These are phyloP conservation scores for Laburnicola sp. DNA, from an alignment of 2,329 filamentous ascomycete genomes.

Conservation along the genomic window DNA sequence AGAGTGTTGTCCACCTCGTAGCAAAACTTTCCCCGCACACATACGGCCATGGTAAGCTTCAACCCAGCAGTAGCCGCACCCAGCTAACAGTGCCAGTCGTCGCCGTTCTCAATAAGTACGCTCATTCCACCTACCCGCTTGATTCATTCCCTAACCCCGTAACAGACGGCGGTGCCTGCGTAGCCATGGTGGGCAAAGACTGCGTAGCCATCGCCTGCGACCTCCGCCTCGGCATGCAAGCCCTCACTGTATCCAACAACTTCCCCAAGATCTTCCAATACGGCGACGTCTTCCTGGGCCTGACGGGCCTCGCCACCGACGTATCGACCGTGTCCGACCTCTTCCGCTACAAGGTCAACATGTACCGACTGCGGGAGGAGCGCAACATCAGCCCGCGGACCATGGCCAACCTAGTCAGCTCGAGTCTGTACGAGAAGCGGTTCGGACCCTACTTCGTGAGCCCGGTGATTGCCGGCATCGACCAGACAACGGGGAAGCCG, in stretches of 20 bases:
- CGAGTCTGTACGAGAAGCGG: constrained; percentile 85
- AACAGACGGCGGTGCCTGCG: constrained; percentile 85
- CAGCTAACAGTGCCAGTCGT: constrained; percentile 63
- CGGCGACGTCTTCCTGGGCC: constrained; percentile 90
- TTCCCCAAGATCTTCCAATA: constrained; percentile 99
- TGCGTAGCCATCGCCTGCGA: constrained; percentile 99
- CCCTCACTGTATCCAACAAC: constrained; percentile 98
- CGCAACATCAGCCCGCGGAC: constrained; percentile 92
- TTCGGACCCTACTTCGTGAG: constrained; percentile 97
- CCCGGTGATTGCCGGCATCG: constrained; percentile 91
- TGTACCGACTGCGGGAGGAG: constrained; percentile 98
- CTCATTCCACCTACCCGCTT: constrained; percentile 9
- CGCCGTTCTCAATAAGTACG: constrained; percentile 93
- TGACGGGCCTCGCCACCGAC: constrained; percentile 95
- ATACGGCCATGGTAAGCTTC: constrained; percentile 46
- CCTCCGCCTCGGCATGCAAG: constrained; percentile 93
- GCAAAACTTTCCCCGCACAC: constrained; percentile 10
- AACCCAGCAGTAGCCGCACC: constrained; percentile 8
- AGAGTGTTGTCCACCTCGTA: not conserved
- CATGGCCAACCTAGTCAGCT: constrained; percentile 90
- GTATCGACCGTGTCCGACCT: constrained; percentile 93
- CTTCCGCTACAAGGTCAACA: constrained; percentile 99
- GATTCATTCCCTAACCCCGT: constrained; percentile 17
- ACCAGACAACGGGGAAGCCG: constrained; percentile 88
- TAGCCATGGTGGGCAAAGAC: constrained; percentile 99